Evolutionary conservation across 257 asterid species (phyloP), one percentile per base, ranked within the genome.

Genomic region (Nicotiana noctiflora): DNA sequence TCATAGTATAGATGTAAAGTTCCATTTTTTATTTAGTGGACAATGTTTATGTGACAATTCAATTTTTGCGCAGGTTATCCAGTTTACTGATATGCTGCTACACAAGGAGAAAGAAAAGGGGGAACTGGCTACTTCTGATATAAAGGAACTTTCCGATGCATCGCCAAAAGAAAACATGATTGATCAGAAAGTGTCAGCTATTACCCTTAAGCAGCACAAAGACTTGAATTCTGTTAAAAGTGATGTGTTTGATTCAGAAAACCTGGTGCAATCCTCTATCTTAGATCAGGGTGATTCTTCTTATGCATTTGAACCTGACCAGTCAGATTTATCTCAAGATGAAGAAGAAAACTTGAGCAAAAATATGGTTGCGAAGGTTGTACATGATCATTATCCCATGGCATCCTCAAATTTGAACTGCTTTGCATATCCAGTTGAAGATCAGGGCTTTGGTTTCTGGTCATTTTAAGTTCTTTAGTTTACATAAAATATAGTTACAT

Each of bases 401-500:
- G 60, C 64, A 23, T 84, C 84, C 5, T 82, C 82, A 34, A 87
- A 84, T 85, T 84, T 92, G 31, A 76, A 79, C 75, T 82, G 79
- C 87, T 81, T 86, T 34, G 94, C 89, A 74, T 89, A 90, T 80
- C 93, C 88, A n/a, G 85, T 80, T 76, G 97, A 92, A 76, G 94
- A 93, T 82, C 93, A 88, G n/a, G 87, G 85, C 82, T 88, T 90
- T 81, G 82, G 88, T 83, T 91, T 90, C 88, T 93, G 98, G 98
- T 76, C 88, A 9, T 82, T 80, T 44, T 90, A 80, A 92, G 89
- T 13, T 40, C 0, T 8, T 8, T 12, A 40, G 49, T 40, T 40
- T 40, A 8, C 12, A 3, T 40, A 40, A 40, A 8, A 40, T 40
- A 40, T 40, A 8, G 12, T 40, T 40, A 40, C 49, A 40, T 8